Conservation (phyloP, 176 grass and related monocot species). For the Rhynchospora tenuis region DNA sequence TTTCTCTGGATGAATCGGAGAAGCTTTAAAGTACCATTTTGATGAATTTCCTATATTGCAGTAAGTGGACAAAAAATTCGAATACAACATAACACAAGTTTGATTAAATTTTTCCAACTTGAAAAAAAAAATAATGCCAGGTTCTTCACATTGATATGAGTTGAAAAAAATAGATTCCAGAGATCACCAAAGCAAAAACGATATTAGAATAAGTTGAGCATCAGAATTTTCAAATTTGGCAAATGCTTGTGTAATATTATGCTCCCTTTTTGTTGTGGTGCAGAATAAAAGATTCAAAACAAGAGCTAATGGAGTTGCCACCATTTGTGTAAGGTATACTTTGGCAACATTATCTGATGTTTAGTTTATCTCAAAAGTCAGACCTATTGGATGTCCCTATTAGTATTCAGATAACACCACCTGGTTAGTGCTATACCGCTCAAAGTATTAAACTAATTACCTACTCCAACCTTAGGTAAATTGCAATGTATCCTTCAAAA, state of each 20-base stretch:
- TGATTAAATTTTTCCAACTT: no score
- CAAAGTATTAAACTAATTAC: background rate
- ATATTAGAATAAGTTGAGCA: no score
- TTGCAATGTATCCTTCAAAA: background rate
- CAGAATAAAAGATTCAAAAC: constrained; percentile 3
- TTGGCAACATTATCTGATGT: background rate
- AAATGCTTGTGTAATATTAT: background rate
- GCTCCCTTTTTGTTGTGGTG: background rate
- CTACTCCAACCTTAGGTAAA: background rate
- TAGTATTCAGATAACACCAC: background rate
- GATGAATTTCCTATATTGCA: background rate
- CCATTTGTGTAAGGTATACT: background rate
- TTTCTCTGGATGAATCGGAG: background rate
- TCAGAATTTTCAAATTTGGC: background rate
- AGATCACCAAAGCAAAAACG: no score
- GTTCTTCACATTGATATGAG: background rate
- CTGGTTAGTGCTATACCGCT: background rate
- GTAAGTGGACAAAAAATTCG: background rate
- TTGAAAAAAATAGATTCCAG: background rate
- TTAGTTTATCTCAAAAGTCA: background rate
- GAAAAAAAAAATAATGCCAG: no score
- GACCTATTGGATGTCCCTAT: constrained; percentile 13
- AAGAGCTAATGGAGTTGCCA: constrained; percentile 11
- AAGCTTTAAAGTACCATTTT: background rate
- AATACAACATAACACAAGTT: background rate